A percentile compares a stretch with the other conserved stretches of the same genome.
phyloP scores from a whole-genome alignment of 805 yeast genomes.

The Pachysolen tannophilus region DNA sequence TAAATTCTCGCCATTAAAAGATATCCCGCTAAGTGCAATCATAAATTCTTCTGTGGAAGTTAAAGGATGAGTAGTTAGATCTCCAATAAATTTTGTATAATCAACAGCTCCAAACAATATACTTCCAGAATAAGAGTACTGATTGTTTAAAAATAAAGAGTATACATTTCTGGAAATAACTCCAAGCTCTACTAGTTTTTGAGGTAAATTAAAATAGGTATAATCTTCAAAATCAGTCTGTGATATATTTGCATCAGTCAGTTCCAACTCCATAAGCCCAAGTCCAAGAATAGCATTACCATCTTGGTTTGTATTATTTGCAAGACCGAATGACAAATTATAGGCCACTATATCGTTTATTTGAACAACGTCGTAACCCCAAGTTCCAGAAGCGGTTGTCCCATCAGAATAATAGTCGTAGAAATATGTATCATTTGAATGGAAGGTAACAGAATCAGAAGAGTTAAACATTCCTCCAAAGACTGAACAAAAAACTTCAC shows the following conservation, averaged over 20 bases:
- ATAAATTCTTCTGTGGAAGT: slow-evolving; percentile 12
- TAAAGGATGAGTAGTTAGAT: slow-evolving; percentile 9
- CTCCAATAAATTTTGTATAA: slow-evolving; percentile 16
- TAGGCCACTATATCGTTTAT: slow-evolving; percentile 10
- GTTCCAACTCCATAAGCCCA: slow-evolving; percentile 10
- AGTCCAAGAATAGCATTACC: slow-evolving; percentile 14
- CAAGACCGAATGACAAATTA: slow-evolving; percentile 15
- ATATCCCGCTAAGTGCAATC: slow-evolving; percentile 12
- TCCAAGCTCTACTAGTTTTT: slow-evolving; percentile 12
- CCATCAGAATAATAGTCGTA: not conserved
- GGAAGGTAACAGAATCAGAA: too few relatives aligned
- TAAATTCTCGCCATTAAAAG: slow-evolving; percentile 6
- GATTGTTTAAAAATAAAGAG: slow-evolving; percentile 20
- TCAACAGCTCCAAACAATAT: slow-evolving; percentile 26
- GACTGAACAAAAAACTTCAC: slow-evolving; percentile 3
- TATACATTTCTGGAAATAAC: slow-evolving; percentile 18
- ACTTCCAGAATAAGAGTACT: slow-evolving; percentile 16
- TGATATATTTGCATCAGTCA: not conserved
- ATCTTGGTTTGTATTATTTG: slow-evolving; percentile 9
- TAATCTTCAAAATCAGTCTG: too few relatives aligned
- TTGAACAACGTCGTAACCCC: slow-evolving; percentile 13
- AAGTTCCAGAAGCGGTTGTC: slow-evolving; percentile 11
- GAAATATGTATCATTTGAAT: too few relatives aligned
- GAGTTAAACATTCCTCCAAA: not conserved
- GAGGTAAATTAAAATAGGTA: not conserved